Conservation (phyloP, 768 basidiomycete species). For the Hemileccinum rubropunctum region DNA sequence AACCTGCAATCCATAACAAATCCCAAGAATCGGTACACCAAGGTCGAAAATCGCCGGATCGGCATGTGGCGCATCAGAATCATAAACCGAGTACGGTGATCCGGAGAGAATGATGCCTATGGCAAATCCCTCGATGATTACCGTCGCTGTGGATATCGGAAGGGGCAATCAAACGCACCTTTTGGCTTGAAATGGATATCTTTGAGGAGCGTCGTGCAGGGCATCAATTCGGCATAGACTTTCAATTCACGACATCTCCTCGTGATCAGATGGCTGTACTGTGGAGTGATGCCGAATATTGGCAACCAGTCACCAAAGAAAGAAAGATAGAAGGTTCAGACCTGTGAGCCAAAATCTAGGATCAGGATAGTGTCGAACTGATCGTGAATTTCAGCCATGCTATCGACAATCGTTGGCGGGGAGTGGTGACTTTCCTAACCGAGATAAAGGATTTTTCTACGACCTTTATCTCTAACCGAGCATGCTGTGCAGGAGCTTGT, state of each 20-base stretch:
- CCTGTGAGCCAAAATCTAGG: slow-evolving; percentile 96
- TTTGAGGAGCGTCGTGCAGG: slow-evolving; percentile 87
- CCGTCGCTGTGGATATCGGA: background rate
- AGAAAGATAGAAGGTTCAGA: slow-evolving; percentile 33
- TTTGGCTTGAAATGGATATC: slow-evolving; percentile 93
- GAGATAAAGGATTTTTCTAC: too few relatives aligned
- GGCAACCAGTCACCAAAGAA: slow-evolving; percentile 10
- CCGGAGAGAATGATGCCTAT: slow-evolving; percentile 94
- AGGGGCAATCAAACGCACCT: slow-evolving; percentile 47
- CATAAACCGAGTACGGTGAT: slow-evolving; percentile 98
- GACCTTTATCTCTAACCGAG: too few relatives aligned
- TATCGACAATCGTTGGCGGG: background rate
- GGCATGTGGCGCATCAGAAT: slow-evolving; percentile 86
- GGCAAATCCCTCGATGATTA: background rate
- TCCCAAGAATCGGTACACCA: slow-evolving; percentile 90
- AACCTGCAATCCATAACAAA: slow-evolving; percentile 96
- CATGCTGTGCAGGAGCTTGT: too few relatives aligned
- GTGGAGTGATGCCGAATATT: slow-evolving; percentile 5
- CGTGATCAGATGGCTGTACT: slow-evolving; percentile 98
- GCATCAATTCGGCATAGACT: slow-evolving; percentile 96
- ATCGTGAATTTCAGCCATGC: slow-evolving; percentile 88
- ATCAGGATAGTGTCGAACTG: slow-evolving; percentile 96
- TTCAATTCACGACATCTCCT: slow-evolving; percentile 96
- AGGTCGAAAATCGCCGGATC: slow-evolving; percentile 88
- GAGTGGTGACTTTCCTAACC: too few relatives aligned